A percentile compares a stretch with the other conserved stretches of the same genome.
phyloP scores from a whole-genome alignment of 1,284 basidiomycete genomes.

The Leccinum holopus region DNA sequence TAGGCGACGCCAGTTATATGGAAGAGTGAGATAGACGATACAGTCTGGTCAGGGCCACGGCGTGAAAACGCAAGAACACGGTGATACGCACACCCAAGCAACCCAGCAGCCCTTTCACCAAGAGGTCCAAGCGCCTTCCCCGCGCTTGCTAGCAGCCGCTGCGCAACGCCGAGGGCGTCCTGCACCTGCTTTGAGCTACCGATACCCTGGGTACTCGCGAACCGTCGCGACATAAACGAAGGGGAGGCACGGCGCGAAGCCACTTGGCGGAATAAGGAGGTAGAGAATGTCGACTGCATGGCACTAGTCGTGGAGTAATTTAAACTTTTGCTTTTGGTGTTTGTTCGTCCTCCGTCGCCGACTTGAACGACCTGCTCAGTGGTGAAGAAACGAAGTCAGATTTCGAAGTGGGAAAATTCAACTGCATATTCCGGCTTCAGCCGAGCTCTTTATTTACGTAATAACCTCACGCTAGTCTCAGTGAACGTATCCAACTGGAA shows the following conservation, averaged over 20 bases:
- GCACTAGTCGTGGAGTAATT: conserved; percentile 3
- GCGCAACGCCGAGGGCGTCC: conserved; percentile 58
- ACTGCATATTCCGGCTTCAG: conserved; percentile 1
- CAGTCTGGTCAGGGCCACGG: conserved; percentile 7
- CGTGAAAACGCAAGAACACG: neutral
- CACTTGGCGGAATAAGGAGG: conserved; percentile 23
- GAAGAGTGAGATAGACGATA: neutral
- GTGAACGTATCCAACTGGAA: neutral
- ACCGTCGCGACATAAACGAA: conserved; percentile 22
- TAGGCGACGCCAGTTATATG: neutral
- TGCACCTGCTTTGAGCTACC: conserved; percentile 66
- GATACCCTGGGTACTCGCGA: conserved; percentile 33
- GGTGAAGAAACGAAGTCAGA: neutral
- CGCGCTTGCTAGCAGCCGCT: conserved; percentile 54
- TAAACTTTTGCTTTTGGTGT: conserved; percentile 7
- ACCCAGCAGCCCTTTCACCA: conserved; percentile 56
- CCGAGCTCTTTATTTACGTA: neutral
- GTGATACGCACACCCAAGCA: conserved; percentile 63
- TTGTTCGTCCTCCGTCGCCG: conserved; percentile 7
- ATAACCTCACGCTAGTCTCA: neutral
- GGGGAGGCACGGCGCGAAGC: conserved; percentile 17
- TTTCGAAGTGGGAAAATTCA: neutral
- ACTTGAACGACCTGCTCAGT: neutral
- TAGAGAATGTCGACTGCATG: conserved; percentile 29
- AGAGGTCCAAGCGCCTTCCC: conserved; percentile 58